These are phyloP conservation scores for Pseudogymnoascus sp. DNA, from an alignment of 2,329 filamentous ascomycete species.

Conservation along the genomic window DNA sequence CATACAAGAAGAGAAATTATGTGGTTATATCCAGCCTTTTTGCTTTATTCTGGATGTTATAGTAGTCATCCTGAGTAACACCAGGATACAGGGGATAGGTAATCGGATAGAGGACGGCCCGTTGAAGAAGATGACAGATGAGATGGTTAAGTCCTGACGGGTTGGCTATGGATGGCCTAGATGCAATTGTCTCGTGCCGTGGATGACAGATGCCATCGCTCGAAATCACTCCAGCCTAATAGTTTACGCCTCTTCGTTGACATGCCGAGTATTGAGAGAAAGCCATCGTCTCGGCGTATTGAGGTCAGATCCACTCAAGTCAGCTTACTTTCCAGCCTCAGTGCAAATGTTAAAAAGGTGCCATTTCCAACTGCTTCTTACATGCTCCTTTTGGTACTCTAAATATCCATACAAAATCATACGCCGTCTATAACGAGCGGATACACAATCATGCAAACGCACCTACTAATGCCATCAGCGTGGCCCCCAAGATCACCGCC, in stretches of 20 bases:
- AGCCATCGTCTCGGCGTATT: background rate
- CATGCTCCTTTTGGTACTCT: background rate
- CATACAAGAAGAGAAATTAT: background rate
- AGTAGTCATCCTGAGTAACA: no score
- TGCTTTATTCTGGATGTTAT: background rate
- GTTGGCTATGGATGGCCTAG: background rate
- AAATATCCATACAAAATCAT: background rate
- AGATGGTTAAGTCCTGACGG: background rate
- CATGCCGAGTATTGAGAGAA: background rate
- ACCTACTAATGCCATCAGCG: conserved; percentile 59
- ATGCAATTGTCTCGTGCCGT: background rate
- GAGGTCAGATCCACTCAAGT: background rate
- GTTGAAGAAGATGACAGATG: background rate
- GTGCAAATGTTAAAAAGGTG: background rate
- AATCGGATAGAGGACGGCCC: background rate
- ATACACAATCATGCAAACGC: conserved; percentile 45
- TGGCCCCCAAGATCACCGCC: conserved; percentile 50
- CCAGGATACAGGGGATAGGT: background rate
- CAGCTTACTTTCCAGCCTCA: no score
- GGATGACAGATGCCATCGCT: background rate
- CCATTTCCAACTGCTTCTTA: background rate
- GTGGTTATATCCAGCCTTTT: background rate
- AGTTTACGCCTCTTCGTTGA: background rate
- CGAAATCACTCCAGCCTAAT: background rate
- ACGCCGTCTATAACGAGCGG: background rate